Evolutionary conservation across 2,329 filamentous ascomycete genomes (phyloP).

Genomic region (Rhytidhysteron rufulum): DNA sequence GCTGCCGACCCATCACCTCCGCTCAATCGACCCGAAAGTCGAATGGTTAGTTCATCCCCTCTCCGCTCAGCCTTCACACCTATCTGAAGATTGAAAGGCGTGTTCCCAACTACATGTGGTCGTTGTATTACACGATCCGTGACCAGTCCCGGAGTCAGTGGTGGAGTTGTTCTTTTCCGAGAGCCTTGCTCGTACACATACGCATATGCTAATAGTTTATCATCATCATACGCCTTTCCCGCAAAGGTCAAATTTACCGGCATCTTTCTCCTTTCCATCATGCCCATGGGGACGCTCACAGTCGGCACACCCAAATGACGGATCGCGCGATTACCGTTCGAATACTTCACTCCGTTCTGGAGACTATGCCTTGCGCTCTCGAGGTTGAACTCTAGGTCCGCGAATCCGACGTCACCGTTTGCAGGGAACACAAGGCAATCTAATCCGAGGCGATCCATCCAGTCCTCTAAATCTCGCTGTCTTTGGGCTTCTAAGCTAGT

Average conservation of each 20-base stretch:
- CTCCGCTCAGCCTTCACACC: no score
- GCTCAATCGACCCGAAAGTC: no score
- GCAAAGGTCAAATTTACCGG: conserved; percentile 54
- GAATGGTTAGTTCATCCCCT: no score
- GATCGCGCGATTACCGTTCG: conserved; percentile 52
- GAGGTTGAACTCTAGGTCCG: conserved; percentile 43
- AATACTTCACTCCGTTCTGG: conserved; percentile 52
- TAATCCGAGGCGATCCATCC: conserved; percentile 41
- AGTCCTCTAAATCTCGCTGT: conserved; percentile 49
- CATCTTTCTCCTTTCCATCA: conserved; percentile 45
- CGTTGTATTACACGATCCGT: conserved; percentile 8
- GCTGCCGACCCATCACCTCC: neutral
- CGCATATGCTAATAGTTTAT: conserved; percentile 18
- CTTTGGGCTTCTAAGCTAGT: conserved; percentile 47
- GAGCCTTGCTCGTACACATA: conserved; percentile 20
- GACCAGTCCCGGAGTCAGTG: conserved; percentile 17
- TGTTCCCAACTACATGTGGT: no score
- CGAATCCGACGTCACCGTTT: conserved; percentile 48
- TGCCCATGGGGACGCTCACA: conserved; percentile 52
- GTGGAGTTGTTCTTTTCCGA: conserved; percentile 14
- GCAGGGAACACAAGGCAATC: conserved; percentile 50
- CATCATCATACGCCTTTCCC: conserved; percentile 47
- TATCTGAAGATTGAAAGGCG: no score
- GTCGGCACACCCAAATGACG: conserved; percentile 54
- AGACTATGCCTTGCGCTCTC: conserved; percentile 34